Evolutionary conservation across 805 yeast genomes (phyloP), one percentile per base, ranked within the genome.

Genomic region (Blastobotrys terrestris): DNA sequence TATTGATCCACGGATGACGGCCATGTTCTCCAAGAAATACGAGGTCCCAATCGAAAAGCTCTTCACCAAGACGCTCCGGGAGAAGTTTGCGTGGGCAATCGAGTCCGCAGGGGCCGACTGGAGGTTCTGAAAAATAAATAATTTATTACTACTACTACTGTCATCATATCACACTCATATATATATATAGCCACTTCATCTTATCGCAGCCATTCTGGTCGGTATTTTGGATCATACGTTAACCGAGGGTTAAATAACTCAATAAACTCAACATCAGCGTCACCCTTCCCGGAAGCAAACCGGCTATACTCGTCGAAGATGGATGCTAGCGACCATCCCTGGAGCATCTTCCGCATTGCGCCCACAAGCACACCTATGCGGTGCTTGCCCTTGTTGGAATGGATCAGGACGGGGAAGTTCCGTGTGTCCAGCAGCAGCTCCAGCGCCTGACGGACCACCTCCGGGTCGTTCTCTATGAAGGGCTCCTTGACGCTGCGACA

Each of bases 341-440:
- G 97, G 46, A 90, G 71, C 50, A 85, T 67, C 64, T 88, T 89
- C 48, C 99, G 72, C 77, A 92, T 83, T 31, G 89, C 76, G 0
- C 97, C 99, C n/a, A 91, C 95, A 43, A 91, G 73, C 0, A 94
- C 91, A 0, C 98, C 98, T 2, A 89, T 91, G 44, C 99, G 71
- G 66, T 92, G 99, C 67, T 94, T 94, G n/a, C 99, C 99, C 71
- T 92, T 92, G 68, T 94, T 89, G 2, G 97, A 89, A 67, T 94
- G 98, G 11, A 92, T 79, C 53, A 92, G 73, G 11, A 92, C 81
- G 1, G 99, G 99, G 65, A 85, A 88, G 65, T 90, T 90, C 13
- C 82, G 80, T 19, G 62, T 44, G 54, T 72, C 75, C 14, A 64
- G 52, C 3, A 72, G 58, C 6, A 67, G 50, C 40, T 60, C 56